phyloP scores from a whole-genome alignment of 2,329 filamentous ascomycete species.

The Ophiostoma angusticollis region DNA sequence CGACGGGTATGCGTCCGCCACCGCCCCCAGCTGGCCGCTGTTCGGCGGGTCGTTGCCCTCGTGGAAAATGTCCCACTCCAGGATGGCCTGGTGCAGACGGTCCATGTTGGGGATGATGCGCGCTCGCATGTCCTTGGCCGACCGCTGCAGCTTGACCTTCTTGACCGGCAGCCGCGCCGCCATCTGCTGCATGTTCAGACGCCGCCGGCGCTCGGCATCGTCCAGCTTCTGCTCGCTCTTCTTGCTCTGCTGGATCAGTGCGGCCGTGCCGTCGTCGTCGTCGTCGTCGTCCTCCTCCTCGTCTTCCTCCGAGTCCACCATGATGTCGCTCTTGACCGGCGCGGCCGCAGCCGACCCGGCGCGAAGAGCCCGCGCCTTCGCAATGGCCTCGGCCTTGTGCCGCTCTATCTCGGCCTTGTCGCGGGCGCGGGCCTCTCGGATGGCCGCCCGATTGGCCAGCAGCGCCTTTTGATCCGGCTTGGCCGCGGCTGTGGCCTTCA shows the following conservation, averaged over 20 bases:
- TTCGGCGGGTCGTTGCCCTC: conserved; percentile 74
- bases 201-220: conserved; percentile 33
- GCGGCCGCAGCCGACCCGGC: conserved; percentile 41
- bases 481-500: conserved; percentile 26
- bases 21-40: conserved; percentile 57
- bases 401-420: conserved; percentile 64
- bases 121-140: conserved; percentile 86
- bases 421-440: conserved; percentile 61
- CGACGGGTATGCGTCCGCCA: conserved; percentile 65
- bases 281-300: conserved; percentile 54
- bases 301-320: conserved; percentile 72
- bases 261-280: conserved; percentile 45
- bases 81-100: conserved; percentile 68
- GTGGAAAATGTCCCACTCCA: conserved; percentile 93
- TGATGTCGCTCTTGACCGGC: conserved; percentile 67
- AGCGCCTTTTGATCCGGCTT: conserved; percentile 26
- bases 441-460: conserved; percentile 34
- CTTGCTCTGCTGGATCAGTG: conserved; percentile 34
- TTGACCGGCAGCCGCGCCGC: conserved; percentile 56
- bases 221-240: conserved; percentile 35
- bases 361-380: conserved; percentile 50
- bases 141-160: conserved; percentile 68
- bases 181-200: conserved; percentile 38
- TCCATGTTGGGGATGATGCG: conserved; percentile 83
- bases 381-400: conserved; percentile 59